A percentile compares a stretch with the other conserved stretches of the same genome.
phyloP scores from a whole-genome alignment of 345 rosid species.

The Aegle marmelos region DNA sequence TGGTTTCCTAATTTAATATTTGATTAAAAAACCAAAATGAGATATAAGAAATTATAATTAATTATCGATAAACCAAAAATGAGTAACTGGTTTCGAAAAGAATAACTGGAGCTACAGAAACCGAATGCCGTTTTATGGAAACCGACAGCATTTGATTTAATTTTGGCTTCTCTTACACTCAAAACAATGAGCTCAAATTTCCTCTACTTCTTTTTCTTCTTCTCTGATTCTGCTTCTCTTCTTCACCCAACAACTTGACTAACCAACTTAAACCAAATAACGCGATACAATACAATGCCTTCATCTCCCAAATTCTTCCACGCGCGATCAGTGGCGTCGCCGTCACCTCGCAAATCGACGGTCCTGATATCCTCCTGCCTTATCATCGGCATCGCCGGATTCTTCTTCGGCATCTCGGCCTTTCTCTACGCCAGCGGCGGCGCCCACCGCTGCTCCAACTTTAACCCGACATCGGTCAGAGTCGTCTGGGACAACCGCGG shows the following conservation, averaged over 20 bases:
- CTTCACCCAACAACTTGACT: too few relatives aligned
- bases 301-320: conserved; percentile 66
- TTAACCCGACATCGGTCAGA: conserved; percentile 49
- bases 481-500: conserved; percentile 58
- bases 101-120: background rate
- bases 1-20: background rate
- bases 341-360: conserved; percentile 45
- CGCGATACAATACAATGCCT: conserved; percentile 39
- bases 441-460: conserved; percentile 22
- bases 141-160: background rate
- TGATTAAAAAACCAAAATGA: too few relatives aligned
- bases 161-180: background rate
- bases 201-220: background rate
- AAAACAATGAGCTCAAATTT: background rate
- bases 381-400: conserved; percentile 61
- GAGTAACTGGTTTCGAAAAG: background rate
- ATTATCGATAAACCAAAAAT: background rate
- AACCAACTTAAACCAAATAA: too few relatives aligned
- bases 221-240: background rate
- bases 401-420: conserved; percentile 54
- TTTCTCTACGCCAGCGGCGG: conserved; percentile 27
- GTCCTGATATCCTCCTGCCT: conserved; percentile 44
- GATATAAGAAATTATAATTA: background rate
- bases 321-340: conserved; percentile 35
- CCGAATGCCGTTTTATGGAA: background rate